Evolutionary conservation across 164 flowering plant species (phyloP).

Genomic region (Chimonanthus salicifolius): DNA sequence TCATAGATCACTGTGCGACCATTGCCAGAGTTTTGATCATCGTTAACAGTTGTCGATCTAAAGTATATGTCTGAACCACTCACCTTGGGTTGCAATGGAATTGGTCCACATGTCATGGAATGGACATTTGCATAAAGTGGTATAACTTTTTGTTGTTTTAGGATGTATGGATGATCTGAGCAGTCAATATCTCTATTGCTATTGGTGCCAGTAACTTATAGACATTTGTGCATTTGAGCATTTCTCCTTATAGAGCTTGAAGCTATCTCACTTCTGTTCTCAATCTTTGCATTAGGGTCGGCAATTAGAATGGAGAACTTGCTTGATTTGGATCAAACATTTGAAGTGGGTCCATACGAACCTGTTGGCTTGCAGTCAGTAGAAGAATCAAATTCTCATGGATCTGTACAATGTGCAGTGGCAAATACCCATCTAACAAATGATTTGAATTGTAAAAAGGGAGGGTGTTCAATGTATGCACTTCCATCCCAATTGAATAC

Average conservation of each 20-base stretch:
- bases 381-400: background rate
- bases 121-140: background rate
- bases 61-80: too few relatives aligned
- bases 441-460: background rate
- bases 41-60: too few relatives aligned
- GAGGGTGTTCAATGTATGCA: background rate
- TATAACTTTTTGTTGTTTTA: too few relatives aligned
- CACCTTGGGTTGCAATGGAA: too few relatives aligned
- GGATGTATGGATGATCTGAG: background rate
- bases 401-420: background rate
- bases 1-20: too few relatives aligned
- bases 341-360: slow-evolving; percentile 18
- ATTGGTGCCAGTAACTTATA: background rate
- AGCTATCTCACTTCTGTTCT: background rate
- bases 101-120: too few relatives aligned
- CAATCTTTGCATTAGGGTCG: slow-evolving; percentile 36
- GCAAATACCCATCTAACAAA: background rate
- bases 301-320: slow-evolving; percentile 40
- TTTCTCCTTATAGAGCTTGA: background rate
- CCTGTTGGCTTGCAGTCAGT: slow-evolving; percentile 1
- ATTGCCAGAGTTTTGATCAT: too few relatives aligned
- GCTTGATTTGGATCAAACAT: slow-evolving; percentile 45
- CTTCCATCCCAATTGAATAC: background rate
- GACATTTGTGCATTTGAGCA: background rate
- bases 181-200: background rate